These are phyloP conservation scores for Clonostachys sp. DNA, from an alignment of 2,329 filamentous ascomycete species.

Conservation along the genomic window DNA sequence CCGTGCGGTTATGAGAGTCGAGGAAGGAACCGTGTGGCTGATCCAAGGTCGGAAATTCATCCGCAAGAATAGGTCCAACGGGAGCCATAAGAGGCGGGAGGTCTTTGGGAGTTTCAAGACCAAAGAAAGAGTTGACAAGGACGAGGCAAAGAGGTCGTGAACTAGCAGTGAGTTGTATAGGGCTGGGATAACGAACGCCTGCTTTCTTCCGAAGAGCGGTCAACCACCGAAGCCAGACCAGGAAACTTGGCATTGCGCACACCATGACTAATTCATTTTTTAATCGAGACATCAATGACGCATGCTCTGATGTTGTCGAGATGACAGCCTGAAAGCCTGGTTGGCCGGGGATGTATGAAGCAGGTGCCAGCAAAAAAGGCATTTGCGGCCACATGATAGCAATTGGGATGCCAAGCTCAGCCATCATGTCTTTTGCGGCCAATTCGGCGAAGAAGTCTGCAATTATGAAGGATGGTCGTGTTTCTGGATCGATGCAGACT, in stretches of 20 bases:
- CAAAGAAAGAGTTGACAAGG: constrained; percentile 37
- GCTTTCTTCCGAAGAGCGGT: constrained; percentile 22
- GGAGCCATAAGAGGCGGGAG: constrained; percentile 29
- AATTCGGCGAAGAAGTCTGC: constrained; percentile 37
- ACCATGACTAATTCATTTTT: constrained; percentile 25
- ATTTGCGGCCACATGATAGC: constrained; percentile 34
- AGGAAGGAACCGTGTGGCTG: constrained; percentile 19
- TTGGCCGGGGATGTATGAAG: constrained; percentile 31
- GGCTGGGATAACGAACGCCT: constrained; percentile 22
- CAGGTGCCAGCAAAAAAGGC: constrained; percentile 28
- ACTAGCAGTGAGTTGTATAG: constrained; percentile 1
- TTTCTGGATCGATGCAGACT: constrained; percentile 9
- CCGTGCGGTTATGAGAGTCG: constrained; percentile 15
- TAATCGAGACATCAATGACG: constrained; percentile 27
- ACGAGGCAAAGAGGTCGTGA: constrained; percentile 33
- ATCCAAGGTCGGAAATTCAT: constrained; percentile 23
- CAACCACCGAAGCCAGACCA: constrained; percentile 20
- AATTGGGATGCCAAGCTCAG: constrained; percentile 27
- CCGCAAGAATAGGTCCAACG: constrained; percentile 32
- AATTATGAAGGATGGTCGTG: constrained; percentile 30
- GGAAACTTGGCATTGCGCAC: constrained; percentile 17
- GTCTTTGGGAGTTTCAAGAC: constrained; percentile 33
- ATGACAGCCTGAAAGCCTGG: constrained; percentile 33
- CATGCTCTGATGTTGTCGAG: constrained; percentile 27
- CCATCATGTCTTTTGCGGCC: constrained; percentile 30